phyloP scores from a whole-genome alignment of 108 stramenopile species.

The Aurantiochytrium sp. region DNA sequence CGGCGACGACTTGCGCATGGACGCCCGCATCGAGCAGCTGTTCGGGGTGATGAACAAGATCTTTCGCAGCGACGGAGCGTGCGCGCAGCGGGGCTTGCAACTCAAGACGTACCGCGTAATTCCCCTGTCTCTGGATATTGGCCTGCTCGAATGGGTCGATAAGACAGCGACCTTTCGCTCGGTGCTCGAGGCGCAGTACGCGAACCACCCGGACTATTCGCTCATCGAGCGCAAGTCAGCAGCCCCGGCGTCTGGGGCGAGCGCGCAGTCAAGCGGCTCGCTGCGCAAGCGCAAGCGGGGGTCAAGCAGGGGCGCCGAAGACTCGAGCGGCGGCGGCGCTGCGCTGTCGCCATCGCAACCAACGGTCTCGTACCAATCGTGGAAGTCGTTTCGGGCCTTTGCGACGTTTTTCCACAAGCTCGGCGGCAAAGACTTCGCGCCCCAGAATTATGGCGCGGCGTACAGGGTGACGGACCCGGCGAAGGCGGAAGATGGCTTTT shows the following conservation, averaged over 20 bases:
- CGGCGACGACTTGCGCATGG: conserved; percentile 50
- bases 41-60: conserved; percentile 52
- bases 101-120: conserved; percentile 46
- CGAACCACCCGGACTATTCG: background rate
- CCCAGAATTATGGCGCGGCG: background rate
- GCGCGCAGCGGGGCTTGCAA: conserved; percentile 38
- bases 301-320: background rate
- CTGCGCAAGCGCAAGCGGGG: background rate
- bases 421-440: background rate
- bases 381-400: background rate
- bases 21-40: conserved; percentile 53
- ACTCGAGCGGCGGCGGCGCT: background rate
- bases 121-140: conserved; percentile 41
- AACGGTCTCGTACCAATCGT: too few species aligned
- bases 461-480: background rate
- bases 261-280: background rate
- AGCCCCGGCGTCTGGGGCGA: background rate
- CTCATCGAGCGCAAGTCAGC: background rate
- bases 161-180: conserved; percentile 39
- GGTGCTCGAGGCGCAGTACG: conserved; percentile 29
- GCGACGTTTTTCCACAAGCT: background rate
- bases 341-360: too few species aligned
- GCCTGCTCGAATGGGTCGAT: conserved; percentile 52
- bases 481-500: background rate
- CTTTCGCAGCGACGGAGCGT: conserved; percentile 32